Evolutionary conservation across 2,329 filamentous ascomycete species (phyloP), one percentile per base, ranked within the genome.

Genomic region (Aureobasidium lini): DNA sequence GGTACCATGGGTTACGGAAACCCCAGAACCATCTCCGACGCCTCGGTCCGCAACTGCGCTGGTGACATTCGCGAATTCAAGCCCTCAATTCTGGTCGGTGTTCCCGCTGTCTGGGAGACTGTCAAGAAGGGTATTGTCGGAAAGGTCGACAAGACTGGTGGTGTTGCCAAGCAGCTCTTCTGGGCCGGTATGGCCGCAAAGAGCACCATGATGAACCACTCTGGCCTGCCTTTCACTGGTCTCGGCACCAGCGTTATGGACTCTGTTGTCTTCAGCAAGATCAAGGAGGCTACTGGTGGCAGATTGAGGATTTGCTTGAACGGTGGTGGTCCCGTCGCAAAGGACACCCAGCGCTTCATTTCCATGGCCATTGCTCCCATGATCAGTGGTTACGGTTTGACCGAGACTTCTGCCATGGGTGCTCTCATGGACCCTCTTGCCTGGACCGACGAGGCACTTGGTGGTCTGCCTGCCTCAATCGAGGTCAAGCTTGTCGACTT

Each of bases 91-190:
- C 83, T 99, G 71, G 88, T 96, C 40, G 94, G 94, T 72, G 94
- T 99, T 3, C 94, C 94, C 1, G 92, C 95, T 61, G 88, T 99
- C 34, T 99, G 93, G 92, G 94, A 99, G 76, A 92, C 90, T 1
- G 88, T 99, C 68, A 93, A 91, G 79, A 99, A 99, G 80, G 94
- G 94, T 58, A 89, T 99, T 68, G 79, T 93, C 64, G 76, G 79
- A 67, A 90, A 91, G 74, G 86, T 97, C 62, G 87, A 89, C 70
- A 77, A 81, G 60, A 82, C 87, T 62, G 86, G 85, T 68, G 73
- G 81, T n/a, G 60, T 97, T 43, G 81, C 87, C 61, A 86, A 81
- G 74, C 85, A 86, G 67, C 75, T 97, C 63, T 99, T 99, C 80
- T 87, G 84, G 84, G 83, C 80, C 54, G 84, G 82, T 11, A 75